A percentile compares a stretch with the other conserved stretches of the same genome.
Conservation (phyloP, 2,329 filamentous ascomycete genomes). For the Curvularia eragrostidis region DNA sequence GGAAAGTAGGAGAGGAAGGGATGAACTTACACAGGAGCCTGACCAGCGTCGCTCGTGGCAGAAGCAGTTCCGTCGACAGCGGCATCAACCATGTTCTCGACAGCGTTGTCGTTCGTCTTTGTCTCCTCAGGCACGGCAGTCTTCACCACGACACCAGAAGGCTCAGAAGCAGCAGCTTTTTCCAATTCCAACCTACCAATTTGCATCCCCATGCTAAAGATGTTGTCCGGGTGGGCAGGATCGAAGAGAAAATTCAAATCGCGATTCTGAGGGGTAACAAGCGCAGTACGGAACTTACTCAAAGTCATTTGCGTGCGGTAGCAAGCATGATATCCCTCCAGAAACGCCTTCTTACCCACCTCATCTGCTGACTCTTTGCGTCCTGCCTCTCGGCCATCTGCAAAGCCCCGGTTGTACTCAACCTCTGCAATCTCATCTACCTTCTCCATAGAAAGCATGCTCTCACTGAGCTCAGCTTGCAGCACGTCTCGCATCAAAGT, state of each 20-base stretch:
- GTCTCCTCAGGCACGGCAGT: neutral
- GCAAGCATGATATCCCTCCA: constrained; percentile 31
- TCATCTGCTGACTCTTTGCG: neutral
- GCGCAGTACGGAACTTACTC: constrained; percentile 16
- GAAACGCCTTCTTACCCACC: constrained; percentile 12
- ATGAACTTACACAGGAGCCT: neutral
- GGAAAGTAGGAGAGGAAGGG: neutral
- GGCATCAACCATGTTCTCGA: neutral
- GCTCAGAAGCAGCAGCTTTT: neutral
- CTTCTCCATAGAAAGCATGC: constrained; percentile 3
- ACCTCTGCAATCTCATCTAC: constrained; percentile 5
- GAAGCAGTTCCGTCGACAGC: neutral
- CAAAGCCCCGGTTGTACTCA: constrained; percentile 23
- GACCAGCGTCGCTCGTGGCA: neutral
- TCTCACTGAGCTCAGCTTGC: constrained; percentile 10
- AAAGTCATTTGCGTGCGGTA: constrained; percentile 16
- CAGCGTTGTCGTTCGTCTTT: neutral
- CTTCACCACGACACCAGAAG: neutral
- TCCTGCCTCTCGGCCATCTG: constrained; percentile 10
- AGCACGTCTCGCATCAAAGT: constrained; percentile 11
- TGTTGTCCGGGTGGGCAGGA: constrained; percentile 22
- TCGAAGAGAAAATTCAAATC: constrained; percentile 33
- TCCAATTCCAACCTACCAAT: constrained; percentile 9
- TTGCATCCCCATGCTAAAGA: constrained; percentile 19
- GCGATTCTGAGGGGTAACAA: constrained; percentile 25